These are phyloP conservation scores for Daldinia concentrica DNA, from an alignment of 495 filamentous ascomycete genomes.

Conservation along the genomic window DNA sequence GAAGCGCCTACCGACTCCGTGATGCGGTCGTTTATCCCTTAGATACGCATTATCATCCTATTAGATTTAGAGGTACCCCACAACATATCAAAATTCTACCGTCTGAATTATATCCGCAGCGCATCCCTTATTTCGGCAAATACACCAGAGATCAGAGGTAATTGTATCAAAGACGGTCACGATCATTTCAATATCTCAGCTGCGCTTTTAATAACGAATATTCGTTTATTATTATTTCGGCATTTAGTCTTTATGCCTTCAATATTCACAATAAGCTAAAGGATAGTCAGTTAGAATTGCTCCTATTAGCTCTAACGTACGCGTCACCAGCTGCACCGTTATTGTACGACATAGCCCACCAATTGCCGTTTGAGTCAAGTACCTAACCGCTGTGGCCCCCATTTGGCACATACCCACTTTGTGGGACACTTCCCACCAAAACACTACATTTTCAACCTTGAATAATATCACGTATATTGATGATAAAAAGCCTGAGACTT, in stretches of 20 bases:
- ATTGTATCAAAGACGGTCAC: not conserved
- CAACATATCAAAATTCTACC: not conserved
- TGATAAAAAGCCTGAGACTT: no score
- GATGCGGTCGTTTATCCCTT: not conserved
- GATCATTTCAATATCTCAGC: not conserved
- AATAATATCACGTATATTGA: no score
- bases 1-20: not conserved
- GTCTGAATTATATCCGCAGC: not conserved
- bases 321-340: conserved; percentile 27
- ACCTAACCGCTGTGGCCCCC: no score
- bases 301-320: conserved; percentile 6
- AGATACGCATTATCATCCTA: not conserved
- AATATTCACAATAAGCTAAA: not conserved
- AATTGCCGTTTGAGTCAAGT: conserved; percentile 7
- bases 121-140: not conserved
- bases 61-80: not conserved
- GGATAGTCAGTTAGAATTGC: not conserved
- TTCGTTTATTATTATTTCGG: not conserved
- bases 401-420: no score
- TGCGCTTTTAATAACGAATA: not conserved
- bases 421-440: no score
- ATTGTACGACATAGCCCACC: conserved; percentile 21
- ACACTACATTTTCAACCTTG: no score
- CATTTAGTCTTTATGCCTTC: not conserved
- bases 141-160: not conserved